These are phyloP conservation scores for Eleusine coracana DNA, from an alignment of 176 grass and related monocot species.

Conservation along the genomic window DNA sequence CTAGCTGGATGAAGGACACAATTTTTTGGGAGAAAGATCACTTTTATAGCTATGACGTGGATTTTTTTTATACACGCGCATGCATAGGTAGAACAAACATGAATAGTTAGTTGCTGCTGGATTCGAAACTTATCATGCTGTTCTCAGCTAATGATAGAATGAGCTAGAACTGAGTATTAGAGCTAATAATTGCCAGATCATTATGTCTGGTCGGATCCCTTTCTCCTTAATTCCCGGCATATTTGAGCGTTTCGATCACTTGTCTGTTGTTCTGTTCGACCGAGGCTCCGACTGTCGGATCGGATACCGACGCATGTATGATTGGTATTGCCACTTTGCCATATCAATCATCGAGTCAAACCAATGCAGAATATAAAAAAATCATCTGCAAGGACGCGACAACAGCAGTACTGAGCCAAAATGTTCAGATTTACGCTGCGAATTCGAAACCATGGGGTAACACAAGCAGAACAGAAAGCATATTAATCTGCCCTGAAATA, in stretches of 20 bases:
- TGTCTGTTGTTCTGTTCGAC: not conserved
- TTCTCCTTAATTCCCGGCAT: slow-evolving; percentile 2
- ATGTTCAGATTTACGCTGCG: not conserved
- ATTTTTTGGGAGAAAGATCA: not conserved
- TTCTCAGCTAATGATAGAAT: not conserved
- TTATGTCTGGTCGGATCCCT: not conserved
- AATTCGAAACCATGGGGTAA: not conserved
- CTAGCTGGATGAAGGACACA: not conserved
- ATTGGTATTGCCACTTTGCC: not conserved
- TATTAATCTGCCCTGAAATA: not conserved
- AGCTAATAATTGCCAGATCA: not conserved
- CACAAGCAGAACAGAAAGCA: not conserved
- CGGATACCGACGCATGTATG: not conserved
- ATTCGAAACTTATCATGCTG: not conserved
- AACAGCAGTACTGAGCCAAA: not conserved
- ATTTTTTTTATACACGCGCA: no score
- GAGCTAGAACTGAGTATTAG: not conserved
- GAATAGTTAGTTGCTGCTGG: not conserved
- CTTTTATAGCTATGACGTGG: no score
- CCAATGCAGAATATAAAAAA: not conserved
- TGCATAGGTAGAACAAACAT: no score
- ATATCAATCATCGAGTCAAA: not conserved
- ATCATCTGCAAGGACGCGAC: not conserved
- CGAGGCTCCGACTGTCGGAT: not conserved
- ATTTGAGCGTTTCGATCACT: not conserved